phyloP scores from a whole-genome alignment of 129 eudicot species.

The Logfia minima region DNA sequence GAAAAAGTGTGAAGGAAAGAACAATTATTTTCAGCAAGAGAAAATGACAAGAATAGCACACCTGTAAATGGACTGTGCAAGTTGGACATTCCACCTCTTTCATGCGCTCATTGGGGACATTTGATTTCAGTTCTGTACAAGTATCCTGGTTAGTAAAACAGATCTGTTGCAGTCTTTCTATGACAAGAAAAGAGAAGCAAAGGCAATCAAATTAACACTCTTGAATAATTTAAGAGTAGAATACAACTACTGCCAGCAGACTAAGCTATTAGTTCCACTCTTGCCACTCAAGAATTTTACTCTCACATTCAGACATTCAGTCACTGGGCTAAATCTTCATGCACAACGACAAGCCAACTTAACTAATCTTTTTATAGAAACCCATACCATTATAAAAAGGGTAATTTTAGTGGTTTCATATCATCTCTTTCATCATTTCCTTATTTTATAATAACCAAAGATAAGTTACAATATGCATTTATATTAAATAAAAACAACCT shows the following conservation, averaged over 20 bases:
- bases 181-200: neutral
- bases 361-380: neutral
- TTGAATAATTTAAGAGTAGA: neutral
- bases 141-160: constrained; percentile 13
- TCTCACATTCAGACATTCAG: neutral
- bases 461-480: no score
- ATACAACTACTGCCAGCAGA: neutral
- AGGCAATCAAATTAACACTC: neutral
- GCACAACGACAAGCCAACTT: constrained; percentile 1
- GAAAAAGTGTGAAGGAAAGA: neutral
- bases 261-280: neutral
- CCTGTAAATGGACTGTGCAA: constrained; percentile 93
- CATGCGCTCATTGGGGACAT: constrained; percentile 43
- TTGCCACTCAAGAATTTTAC: neutral
- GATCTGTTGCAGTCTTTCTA: neutral
- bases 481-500: no score
- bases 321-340: neutral
- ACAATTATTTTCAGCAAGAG: neutral
- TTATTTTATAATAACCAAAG: no score
- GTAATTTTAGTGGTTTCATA: neutral
- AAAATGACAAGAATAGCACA: constrained; percentile 12
- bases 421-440: constrained; percentile 7
- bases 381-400: neutral
- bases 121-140: constrained; percentile 43
- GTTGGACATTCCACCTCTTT: constrained; percentile 90